Evolutionary conservation across 2,329 filamentous ascomycete species (phyloP), one percentile per base, ranked within the genome.

Genomic region (Dactylellina leptospora): DNA sequence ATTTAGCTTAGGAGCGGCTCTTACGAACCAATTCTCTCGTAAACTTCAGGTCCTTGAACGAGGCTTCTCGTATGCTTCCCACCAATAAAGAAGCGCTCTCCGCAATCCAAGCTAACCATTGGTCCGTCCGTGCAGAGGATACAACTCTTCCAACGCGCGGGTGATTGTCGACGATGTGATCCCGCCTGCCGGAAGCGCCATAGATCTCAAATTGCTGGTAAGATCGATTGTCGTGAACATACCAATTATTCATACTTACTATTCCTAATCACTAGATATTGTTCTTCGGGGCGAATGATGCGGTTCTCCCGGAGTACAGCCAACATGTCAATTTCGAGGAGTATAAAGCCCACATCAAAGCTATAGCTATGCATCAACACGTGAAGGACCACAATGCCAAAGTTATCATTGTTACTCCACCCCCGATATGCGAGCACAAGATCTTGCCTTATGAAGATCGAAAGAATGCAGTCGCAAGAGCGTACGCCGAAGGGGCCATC

Each of bases 241-340:
- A n/a, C n/a, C n/a, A n/a, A 13, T 4, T 11, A 5, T 30, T 56
- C 13, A n/a, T 45, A 10, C 60, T 50, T 74, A 74, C 56, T 63
- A 53, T 74, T 33, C 75, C 25, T 16, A 20, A 20, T 60, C 8
- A 20, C 18, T 66, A 92, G 90, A 82, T 90, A 38, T 81, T 96
- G 68, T 88, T 96, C 75, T 88, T 97, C 71, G 95, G 95, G 16
- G 91, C 95, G 76, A 97, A 99, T 78, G 95, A 97, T 80, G 89
- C 93, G 2, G 88, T 88, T 60, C 79, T 96, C 2, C 85, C 87
- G 2, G 81, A 85, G 36, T 82, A 63, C 20, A 30, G 83, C 8
- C 95, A 97, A 80, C 87, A 93, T 79, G 85, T 97, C 5, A 86
- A 91, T 0, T 80, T 96, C n/a, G 84, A 88, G 0, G 81, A 87